Percentiles rank a stretch among this genome's conserved stretches.
These are phyloP conservation scores for Cardamine chenopodiifolia DNA, from an alignment of 345 rosid species.

Conservation along the genomic window DNA sequence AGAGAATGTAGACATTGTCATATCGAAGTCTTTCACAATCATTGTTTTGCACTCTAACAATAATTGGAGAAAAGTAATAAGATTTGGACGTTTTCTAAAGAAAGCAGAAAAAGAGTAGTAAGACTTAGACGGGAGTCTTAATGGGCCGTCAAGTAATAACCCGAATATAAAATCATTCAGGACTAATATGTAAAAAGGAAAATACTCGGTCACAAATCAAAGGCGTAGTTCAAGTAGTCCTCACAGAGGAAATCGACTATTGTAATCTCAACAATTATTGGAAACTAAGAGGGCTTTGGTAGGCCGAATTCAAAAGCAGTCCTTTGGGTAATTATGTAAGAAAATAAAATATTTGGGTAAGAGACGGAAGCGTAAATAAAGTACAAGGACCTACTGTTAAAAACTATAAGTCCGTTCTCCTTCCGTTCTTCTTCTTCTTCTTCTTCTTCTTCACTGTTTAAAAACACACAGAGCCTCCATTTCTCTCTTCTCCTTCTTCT, in stretches of 20 bases:
- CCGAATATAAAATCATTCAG: neutral
- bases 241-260: neutral
- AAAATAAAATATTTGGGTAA: neutral
- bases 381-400: neutral
- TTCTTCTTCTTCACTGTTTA: conserved; percentile 31
- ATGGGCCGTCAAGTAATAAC: neutral
- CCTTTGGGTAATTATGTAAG: neutral
- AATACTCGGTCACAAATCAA: neutral
- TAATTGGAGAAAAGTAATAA: neutral
- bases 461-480: conserved; percentile 21
- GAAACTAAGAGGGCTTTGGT: neutral
- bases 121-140: neutral
- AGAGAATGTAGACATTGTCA: neutral
- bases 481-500: neutral
- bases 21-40: neutral
- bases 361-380: neutral
- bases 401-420: too few relatives aligned
- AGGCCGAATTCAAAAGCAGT: neutral
- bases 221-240: neutral
- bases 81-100: neutral
- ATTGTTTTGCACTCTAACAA: conserved; percentile 4
- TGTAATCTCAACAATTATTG: neutral
- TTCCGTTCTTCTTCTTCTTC: conserved; percentile 22
- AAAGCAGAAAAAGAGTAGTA: neutral
- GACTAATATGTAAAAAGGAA: neutral